Evolutionary conservation across 352 stramenopile genomes (phyloP), one percentile per base, ranked within the genome.

Genomic region (Phytophthora pinifolia): DNA sequence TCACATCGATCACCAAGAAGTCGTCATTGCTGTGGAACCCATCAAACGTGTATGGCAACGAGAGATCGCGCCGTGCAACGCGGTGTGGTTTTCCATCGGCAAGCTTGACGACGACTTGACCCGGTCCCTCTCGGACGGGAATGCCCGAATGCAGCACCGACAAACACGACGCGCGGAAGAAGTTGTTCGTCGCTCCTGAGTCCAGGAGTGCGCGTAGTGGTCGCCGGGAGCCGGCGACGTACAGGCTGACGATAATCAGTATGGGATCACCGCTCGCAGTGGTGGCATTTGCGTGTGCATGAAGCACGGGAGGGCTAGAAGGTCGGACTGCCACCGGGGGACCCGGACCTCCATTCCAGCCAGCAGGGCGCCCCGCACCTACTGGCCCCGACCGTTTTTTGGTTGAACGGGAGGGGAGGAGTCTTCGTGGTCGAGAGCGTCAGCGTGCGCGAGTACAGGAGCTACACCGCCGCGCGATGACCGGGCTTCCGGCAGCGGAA

Each of bases 1-100:
- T 57, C 27, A 72, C 29, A 9, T 65, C 55, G 20, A 65, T 46
- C 22, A 65, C 29, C 22, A 59, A 34, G 14, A 72, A 65, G 2
- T 51, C 36, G 33, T 65, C 39, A 8, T 49, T 52, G 34, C 22
- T 59, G n/a, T 13, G 18, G 15, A 65, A 60, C 5, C 30, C 54
- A 12, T 59, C 41, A n/a, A 64, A 54, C n/a, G 15, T 46, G 18
- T 55, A 55, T 18, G 34, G 13, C 9, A 68, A 39, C 1, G 30
- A 43, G 0, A 64, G 30, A 7, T 37, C 25, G 10, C 51, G 38
- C 38, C 51, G 44, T n/a, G 49, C 10, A n/a, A 49, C n/a, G n/a
- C n/a, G n/a, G n/a, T n/a, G n/a, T n/a, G n/a, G n/a, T n/a, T n/a
- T n/a, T n/a, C n/a, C n/a, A n/a, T n/a, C n/a, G n/a, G n/a, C n/a